phyloP scores from a whole-genome alignment of 108 stramenopile genomes.

The Pseudonitzschia delicatissima region DNA sequence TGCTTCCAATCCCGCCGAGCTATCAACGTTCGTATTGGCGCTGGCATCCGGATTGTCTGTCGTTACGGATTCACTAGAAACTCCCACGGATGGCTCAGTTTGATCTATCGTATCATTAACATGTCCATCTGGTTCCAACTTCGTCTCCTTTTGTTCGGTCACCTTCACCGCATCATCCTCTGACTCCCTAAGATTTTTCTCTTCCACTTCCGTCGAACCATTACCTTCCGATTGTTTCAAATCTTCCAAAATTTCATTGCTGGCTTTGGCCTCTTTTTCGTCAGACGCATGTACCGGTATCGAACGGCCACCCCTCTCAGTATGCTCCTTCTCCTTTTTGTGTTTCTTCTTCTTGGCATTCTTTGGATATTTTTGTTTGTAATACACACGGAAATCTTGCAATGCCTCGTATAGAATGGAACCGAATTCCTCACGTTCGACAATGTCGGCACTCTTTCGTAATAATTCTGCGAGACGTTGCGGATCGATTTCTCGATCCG shows the following conservation, averaged over 20 bases:
- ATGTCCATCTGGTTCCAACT: no score
- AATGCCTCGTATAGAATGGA: slow-evolving; percentile 61
- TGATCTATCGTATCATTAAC: no score
- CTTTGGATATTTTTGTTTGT: slow-evolving; percentile 35
- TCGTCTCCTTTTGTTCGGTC: no score
- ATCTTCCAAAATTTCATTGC: background rate
- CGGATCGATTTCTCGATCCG: slow-evolving; percentile 14
- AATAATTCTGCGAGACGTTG: slow-evolving; percentile 53
- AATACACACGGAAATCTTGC: slow-evolving; percentile 40
- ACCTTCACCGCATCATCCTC: background rate
- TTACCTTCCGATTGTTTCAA: background rate
- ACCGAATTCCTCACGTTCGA: slow-evolving; percentile 59
- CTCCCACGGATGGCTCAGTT: no score
- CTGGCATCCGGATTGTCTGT: no score
- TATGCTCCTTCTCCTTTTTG: background rate
- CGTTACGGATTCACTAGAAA: no score
- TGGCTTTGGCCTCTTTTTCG: background rate
- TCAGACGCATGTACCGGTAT: no score
- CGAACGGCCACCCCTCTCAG: no score
- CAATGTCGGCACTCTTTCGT: slow-evolving; percentile 59
- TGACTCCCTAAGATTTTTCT: background rate
- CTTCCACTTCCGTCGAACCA: background rate
- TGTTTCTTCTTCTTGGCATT: slow-evolving; percentile 1
- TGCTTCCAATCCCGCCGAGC: no score
- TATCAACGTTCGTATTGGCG: no score